Percentiles rank a stretch among this genome's conserved stretches.
Evolutionary conservation across 2,329 filamentous ascomycete species (phyloP).

Genomic region (Leptodontidium sp.): DNA sequence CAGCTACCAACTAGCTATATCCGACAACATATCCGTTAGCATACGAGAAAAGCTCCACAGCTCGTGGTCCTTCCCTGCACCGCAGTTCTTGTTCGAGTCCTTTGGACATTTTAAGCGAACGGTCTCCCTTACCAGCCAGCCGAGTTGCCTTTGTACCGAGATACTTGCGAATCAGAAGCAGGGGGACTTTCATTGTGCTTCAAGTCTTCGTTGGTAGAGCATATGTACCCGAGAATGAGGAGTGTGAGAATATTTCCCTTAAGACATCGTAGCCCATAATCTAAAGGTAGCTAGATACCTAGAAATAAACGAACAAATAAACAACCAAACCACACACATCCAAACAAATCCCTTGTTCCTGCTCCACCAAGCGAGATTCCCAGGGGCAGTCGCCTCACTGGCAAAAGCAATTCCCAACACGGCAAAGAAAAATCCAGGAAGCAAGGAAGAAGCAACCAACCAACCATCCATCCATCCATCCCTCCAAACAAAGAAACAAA

Average conservation of each 20-base stretch:
- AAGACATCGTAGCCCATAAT: background rate
- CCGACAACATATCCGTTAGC: background rate
- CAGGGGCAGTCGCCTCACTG: background rate
- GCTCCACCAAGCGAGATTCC: background rate
- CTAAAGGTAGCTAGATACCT: background rate
- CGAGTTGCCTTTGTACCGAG: background rate
- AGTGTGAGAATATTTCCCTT: background rate
- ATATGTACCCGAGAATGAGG: background rate
- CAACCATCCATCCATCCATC: too few relatives aligned
- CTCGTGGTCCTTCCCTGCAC: background rate
- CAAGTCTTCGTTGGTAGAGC: too few relatives aligned
- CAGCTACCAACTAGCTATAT: background rate
- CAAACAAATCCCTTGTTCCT: background rate
- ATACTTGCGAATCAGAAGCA: background rate
- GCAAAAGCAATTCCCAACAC: background rate
- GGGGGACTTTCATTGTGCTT: too few relatives aligned
- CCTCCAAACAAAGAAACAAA: too few relatives aligned
- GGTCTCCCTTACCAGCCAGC: background rate
- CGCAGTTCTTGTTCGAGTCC: background rate
- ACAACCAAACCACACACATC: background rate
- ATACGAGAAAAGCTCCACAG: background rate
- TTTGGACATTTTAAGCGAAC: background rate
- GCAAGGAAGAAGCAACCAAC: conserved; percentile 11
- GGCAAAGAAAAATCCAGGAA: background rate
- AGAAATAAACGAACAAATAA: background rate